Percentiles rank a stretch among this genome's conserved stretches.
phyloP scores from a whole-genome alignment of 2,329 filamentous ascomycete genomes.

The Fusarium mundagurra region DNA sequence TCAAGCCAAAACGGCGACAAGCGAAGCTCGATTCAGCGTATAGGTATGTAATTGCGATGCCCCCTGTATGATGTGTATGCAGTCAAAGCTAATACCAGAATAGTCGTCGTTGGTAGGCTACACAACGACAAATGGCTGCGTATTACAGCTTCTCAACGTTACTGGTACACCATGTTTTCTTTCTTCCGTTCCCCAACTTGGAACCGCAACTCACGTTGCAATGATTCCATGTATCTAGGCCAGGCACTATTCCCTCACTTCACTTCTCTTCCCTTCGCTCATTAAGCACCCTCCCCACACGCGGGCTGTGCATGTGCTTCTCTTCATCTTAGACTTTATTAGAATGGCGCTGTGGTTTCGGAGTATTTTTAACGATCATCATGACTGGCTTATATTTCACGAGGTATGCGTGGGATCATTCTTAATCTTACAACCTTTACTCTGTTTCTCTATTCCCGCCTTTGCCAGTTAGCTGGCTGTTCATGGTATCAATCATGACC shows the following conservation, averaged over 20 bases:
- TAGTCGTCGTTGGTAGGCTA: slow-evolving; percentile 51
- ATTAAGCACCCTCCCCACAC: not conserved
- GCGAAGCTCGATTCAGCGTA: slow-evolving; percentile 52
- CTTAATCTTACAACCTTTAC: slow-evolving; percentile 36
- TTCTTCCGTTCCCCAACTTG: slow-evolving; percentile 11
- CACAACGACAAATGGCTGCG: not conserved
- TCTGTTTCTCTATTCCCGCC: slow-evolving; percentile 3
- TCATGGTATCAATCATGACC: slow-evolving; percentile 18
- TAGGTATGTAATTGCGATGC: slow-evolving; percentile 41
- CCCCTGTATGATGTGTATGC: no score
- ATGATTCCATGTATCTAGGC: slow-evolving; percentile 29
- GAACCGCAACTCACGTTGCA: slow-evolving; percentile 16
- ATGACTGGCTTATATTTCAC: slow-evolving; percentile 47
- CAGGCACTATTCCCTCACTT: slow-evolving; percentile 31
- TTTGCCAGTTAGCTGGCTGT: slow-evolving; percentile 3
- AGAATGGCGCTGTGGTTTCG: slow-evolving; percentile 38
- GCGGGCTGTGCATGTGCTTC: slow-evolving; percentile 11
- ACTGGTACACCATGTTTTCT: slow-evolving; percentile 26
- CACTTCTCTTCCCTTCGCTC: not conserved
- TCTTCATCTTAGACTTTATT: slow-evolving; percentile 25
- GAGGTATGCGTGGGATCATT: slow-evolving; percentile 48
- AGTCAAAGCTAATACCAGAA: slow-evolving; percentile 19
- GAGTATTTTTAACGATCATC: slow-evolving; percentile 40
- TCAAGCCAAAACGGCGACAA: slow-evolving; percentile 47
- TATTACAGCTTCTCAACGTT: slow-evolving; percentile 8